phyloP scores from a whole-genome alignment of 2,329 filamentous ascomycete genomes.

The Dendrostoma leiphaemia region DNA sequence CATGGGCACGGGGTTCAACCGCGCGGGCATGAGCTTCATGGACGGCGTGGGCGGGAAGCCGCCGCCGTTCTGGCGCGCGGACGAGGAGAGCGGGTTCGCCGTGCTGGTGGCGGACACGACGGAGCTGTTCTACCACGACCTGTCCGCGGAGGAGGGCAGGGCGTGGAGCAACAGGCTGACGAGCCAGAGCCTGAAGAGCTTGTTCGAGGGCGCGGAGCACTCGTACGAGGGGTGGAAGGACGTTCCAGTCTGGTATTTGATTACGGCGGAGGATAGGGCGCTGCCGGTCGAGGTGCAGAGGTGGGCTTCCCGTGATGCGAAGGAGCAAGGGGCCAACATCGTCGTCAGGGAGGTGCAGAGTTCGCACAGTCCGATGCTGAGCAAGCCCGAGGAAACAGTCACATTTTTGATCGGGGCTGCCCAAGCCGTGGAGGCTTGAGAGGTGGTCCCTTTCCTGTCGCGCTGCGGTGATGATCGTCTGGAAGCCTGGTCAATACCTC shows the following conservation, averaged over 20 bases:
- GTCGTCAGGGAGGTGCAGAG: slow-evolving; percentile 38
- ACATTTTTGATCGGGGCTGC: slow-evolving; percentile 36
- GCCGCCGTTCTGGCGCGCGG: slow-evolving; percentile 39
- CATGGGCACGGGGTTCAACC: slow-evolving; percentile 42
- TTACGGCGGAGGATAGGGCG: slow-evolving; percentile 38
- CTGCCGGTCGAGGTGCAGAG: slow-evolving; percentile 37
- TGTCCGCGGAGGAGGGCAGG: slow-evolving; percentile 40
- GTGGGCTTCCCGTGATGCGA: slow-evolving; percentile 36
- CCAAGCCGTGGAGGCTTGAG: slow-evolving; percentile 22
- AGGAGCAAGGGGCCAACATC: slow-evolving; percentile 34
- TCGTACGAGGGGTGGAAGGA: slow-evolving; percentile 46
- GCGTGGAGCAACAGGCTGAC: slow-evolving; percentile 40
- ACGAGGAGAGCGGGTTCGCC: slow-evolving; percentile 39
- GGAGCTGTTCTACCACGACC: slow-evolving; percentile 49
- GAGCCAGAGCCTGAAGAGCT: slow-evolving; percentile 38
- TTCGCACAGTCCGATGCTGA: slow-evolving; percentile 51
- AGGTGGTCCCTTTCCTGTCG: not conserved
- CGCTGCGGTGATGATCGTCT: not conserved
- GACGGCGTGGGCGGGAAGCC: slow-evolving; percentile 39
- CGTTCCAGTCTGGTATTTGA: slow-evolving; percentile 45
- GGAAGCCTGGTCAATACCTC: no score
- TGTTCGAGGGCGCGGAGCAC: slow-evolving; percentile 43
- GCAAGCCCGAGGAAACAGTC: slow-evolving; percentile 38
- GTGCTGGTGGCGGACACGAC: slow-evolving; percentile 35
- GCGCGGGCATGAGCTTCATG: slow-evolving; percentile 37